Evolutionary conservation across 2,329 filamentous ascomycete genomes (phyloP), one percentile per base, ranked within the genome.

Genomic region (Balansia obtecta): DNA sequence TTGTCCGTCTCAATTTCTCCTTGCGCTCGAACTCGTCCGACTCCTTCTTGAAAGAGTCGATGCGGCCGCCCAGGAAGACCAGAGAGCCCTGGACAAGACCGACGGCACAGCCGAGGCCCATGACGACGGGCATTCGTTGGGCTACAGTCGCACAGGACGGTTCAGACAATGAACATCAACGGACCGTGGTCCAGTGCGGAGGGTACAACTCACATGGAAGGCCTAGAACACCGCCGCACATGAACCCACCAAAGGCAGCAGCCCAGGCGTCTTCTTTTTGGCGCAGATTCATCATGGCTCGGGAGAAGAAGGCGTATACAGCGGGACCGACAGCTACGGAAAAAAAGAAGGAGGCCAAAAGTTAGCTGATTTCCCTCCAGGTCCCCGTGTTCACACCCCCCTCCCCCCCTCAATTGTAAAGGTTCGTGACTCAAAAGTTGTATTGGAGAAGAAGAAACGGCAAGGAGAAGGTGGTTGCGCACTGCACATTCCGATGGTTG

Each of bases 231-330:
- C 81, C 73, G 56, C 90, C 90, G 46, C 78, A 82, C 47, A 86
- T 72, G 68, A 93, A 88, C 50, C 88, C 88, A 57, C 83, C 88
- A 54, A 89, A 72, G 40, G 80, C 78, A 50, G 82, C 73, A 67
- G 90, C 93, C 71, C 78, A 84, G 57, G 75, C 72, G 65, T 95
- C 90, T 52, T 95, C 80, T 71, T 85, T 88, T 68, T 89, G 77
- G 61, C 89, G 83, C 57, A 96, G 73, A 71, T 96, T 96, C 67
- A 88, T 87, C 44, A 85, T 76, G 46, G 87, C 85, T 59, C 77
- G 78, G 60, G 79, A 83, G 59, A 83, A 76, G 73, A 96, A 95
- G 60, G 80, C 77, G 69, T 88, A 95, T 54, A 83, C 77, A 61
- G 80, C 82, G 62, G 86, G 86, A 67, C 61, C 63, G 48, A 65